Conservation (phyloP, 2,329 filamentous ascomycete genomes). For the Fusarium kyushuense region DNA sequence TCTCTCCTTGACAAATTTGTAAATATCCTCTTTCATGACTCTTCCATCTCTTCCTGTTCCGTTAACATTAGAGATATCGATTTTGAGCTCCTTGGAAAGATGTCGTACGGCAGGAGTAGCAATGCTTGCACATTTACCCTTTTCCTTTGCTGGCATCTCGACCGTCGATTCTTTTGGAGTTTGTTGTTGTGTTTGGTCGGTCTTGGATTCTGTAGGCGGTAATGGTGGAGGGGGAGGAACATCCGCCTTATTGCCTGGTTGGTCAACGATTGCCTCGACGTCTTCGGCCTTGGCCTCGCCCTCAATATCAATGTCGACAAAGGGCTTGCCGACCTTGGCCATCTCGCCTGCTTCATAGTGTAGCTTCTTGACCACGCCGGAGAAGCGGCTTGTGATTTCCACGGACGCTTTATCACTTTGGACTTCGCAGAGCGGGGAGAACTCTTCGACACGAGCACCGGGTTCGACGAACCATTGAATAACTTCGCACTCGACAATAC, state of each 20-base stretch:
- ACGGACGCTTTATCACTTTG: conserved; percentile 95
- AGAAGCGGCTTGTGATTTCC: conserved; percentile 95
- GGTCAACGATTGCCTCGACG: conserved; percentile 52
- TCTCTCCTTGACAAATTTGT: conserved; percentile 72
- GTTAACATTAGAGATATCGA: conserved; percentile 81
- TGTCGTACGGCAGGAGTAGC: conserved; percentile 95
- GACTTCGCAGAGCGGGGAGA: conserved; percentile 97
- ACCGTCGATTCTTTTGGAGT: conserved; percentile 6
- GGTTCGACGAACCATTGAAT: conserved; percentile 99
- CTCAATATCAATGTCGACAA: conserved; percentile 94
- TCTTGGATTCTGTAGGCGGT: conserved; percentile 26
- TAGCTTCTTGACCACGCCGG: conserved; percentile 94
- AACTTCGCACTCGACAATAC: conserved; percentile 97
- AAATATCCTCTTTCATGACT: conserved; percentile 92
- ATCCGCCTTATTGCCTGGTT: conserved; percentile 49
- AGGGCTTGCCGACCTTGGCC: conserved; percentile 92
- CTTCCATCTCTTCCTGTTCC: conserved; percentile 93
- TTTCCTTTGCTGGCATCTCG: conserved; percentile 50
- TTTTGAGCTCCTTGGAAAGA: conserved; percentile 80
- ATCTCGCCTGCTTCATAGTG: conserved; percentile 97
- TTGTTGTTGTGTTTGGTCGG: conserved; percentile 28
- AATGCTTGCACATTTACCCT: conserved; percentile 77
- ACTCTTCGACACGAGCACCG: conserved; percentile 95
- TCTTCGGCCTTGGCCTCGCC: conserved; percentile 71
- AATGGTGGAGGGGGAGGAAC: conserved; percentile 45